Evolutionary conservation across 768 basidiomycete genomes (phyloP).

Genomic region (Collybia sp.): DNA sequence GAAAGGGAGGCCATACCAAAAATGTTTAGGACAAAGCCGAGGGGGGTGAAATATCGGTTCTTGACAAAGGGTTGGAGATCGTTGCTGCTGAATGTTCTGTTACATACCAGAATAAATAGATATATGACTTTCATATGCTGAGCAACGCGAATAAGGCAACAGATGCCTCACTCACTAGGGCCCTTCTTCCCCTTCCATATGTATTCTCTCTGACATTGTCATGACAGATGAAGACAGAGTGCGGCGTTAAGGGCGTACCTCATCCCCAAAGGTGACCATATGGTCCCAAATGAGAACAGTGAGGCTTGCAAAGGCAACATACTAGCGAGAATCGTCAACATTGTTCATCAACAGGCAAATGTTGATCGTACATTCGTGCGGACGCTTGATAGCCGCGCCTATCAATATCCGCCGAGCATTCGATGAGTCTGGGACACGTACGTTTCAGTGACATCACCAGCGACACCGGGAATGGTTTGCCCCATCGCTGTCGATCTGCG

Average conservation of each 20-base stretch:
- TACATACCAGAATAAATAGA: conserved; percentile 37
- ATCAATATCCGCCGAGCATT: too few relatives aligned
- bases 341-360: too few relatives aligned
- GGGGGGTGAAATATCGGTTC: conserved; percentile 63
- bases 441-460: too few relatives aligned
- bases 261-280: conserved; percentile 44
- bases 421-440: too few relatives aligned
- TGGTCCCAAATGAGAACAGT: conserved; percentile 54
- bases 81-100: not conserved
- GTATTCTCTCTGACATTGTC: conserved; percentile 34
- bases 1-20: conserved; percentile 23
- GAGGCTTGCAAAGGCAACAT: conserved; percentile 47
- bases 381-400: too few relatives aligned
- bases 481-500: too few relatives aligned
- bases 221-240: not conserved
- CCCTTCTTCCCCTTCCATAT: conserved; percentile 50
- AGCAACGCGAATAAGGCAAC: not conserved
- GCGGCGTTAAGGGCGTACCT: conserved; percentile 20
- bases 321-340: conserved; percentile 22
- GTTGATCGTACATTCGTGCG: too few relatives aligned
- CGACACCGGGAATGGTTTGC: too few relatives aligned
- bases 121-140: conserved; percentile 28
- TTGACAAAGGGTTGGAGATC: conserved; percentile 14
- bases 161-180: conserved; percentile 27
- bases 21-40: conserved; percentile 58